phyloP scores from a whole-genome alignment of 257 asterid genomes.

The Oldenlandia corymbosa region DNA sequence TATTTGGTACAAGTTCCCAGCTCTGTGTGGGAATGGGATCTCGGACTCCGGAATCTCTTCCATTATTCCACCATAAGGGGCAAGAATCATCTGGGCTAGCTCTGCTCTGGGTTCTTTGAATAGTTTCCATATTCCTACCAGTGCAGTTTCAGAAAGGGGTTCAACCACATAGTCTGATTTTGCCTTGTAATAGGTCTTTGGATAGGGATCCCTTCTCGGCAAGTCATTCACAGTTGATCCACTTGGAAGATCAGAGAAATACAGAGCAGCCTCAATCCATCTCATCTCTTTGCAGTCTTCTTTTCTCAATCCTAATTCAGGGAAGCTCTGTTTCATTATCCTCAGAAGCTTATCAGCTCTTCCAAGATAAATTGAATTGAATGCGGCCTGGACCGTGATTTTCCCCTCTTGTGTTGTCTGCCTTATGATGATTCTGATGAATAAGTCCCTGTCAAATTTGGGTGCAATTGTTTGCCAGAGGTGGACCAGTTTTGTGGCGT shows the following conservation, averaged over 20 bases:
- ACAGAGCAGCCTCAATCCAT: slow-evolving; percentile 34
- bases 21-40: slow-evolving; percentile 40
- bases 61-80: slow-evolving; percentile 41
- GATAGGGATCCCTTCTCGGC: slow-evolving; percentile 21
- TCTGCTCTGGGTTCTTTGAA: slow-evolving; percentile 25
- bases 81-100: slow-evolving; percentile 27
- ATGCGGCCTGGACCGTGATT: slow-evolving; percentile 28
- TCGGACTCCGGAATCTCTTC: slow-evolving; percentile 23
- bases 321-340: slow-evolving; percentile 33
- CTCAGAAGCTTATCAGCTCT: slow-evolving; percentile 20
- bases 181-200: slow-evolving; percentile 33
- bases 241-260: slow-evolving; percentile 40
- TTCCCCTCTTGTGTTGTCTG: not conserved
- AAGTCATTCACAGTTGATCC: slow-evolving; percentile 27
- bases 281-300: slow-evolving; percentile 39
- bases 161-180: slow-evolving; percentile 33
- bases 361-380: slow-evolving; percentile 39
- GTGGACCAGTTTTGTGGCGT: slow-evolving; percentile 28
- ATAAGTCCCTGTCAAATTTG: slow-evolving; percentile 21
- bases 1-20: slow-evolving; percentile 35
- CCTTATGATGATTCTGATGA: slow-evolving; percentile 24
- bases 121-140: slow-evolving; percentile 29
- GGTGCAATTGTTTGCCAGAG: slow-evolving; percentile 31
- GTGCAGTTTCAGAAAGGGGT: slow-evolving; percentile 25
- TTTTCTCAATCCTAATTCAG: slow-evolving; percentile 32